Percentiles rank a stretch among this genome's conserved stretches.
These are phyloP conservation scores for Sugiyamaella qingdaonensis DNA, from an alignment of 805 yeast genomes.

Conservation along the genomic window DNA sequence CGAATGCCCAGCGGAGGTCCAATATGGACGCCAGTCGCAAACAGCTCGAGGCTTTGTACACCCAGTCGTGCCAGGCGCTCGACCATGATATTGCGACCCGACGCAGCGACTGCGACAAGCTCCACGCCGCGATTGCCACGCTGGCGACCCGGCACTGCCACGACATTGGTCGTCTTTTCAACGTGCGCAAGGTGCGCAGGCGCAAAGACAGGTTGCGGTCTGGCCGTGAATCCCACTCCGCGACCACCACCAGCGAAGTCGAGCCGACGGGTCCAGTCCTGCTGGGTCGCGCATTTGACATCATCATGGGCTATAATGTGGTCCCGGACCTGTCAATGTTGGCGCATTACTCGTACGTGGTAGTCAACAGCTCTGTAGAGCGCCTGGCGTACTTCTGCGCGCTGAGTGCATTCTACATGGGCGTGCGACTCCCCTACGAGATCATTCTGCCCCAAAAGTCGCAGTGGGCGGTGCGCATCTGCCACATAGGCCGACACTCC, in stretches of 20 bases:
- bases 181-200: conserved; percentile 19
- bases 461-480: conserved; percentile 24
- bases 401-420: conserved; percentile 31
- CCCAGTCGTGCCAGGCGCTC: background rate
- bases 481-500: conserved; percentile 11
- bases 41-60: background rate
- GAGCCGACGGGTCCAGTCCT: background rate
- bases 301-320: conserved; percentile 30
- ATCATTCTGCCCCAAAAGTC: conserved; percentile 27
- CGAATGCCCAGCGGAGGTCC: background rate
- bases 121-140: background rate
- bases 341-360: conserved; percentile 28
- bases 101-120: background rate
- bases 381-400: conserved; percentile 29
- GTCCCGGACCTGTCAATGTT: conserved; percentile 31
- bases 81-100: background rate
- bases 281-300: conserved; percentile 18
- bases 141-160: conserved; percentile 5
- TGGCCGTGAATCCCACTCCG: background rate
- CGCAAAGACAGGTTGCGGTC: background rate
- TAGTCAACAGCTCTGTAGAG: conserved; percentile 32
- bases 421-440: conserved; percentile 30
- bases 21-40: background rate
- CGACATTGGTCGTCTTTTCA: conserved; percentile 16
- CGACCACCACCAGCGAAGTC: background rate